phyloP scores from a whole-genome alignment of 768 basidiomycete genomes.

The Lactifluus subvellereus region DNA sequence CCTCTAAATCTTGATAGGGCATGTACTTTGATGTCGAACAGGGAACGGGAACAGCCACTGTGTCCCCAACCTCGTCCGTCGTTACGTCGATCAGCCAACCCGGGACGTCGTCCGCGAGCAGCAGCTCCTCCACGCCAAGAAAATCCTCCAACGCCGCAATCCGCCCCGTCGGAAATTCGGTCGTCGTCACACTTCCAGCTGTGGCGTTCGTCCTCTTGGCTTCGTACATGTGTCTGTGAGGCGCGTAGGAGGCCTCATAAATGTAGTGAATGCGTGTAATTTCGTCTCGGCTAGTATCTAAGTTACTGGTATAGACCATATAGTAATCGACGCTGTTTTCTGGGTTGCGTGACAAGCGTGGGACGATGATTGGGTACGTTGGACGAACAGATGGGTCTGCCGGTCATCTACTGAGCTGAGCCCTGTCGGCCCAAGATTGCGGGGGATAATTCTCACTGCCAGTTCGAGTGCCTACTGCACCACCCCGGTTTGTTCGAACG shows the following conservation, averaged over 20 bases:
- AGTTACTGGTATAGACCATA: background rate
- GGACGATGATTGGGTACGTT: no score
- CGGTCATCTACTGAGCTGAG: no score
- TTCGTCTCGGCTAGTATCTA: background rate
- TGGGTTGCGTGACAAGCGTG: background rate
- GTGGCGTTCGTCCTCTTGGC: background rate
- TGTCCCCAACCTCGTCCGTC: conserved; percentile 59
- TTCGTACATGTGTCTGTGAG: conserved; percentile 9
- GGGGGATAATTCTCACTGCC: no score
- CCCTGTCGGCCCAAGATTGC: no score
- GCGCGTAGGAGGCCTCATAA: background rate
- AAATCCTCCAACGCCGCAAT: background rate
- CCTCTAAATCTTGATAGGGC: conserved; percentile 36
- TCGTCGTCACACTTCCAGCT: conserved; percentile 2
- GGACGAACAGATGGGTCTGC: no score
- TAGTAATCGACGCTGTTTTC: background rate
- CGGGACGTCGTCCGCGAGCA: background rate
- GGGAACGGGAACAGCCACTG: conserved; percentile 49
- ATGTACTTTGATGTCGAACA: conserved; percentile 72
- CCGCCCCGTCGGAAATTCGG: background rate
- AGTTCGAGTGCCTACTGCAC: no score
- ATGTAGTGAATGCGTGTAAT: background rate
- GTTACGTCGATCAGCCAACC: conserved; percentile 51
- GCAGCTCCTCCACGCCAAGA: background rate
- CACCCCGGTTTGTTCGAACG: no score